Conservation (phyloP, 2,329 filamentous ascomycete genomes). For the Aureobasidium mangrovei region DNA sequence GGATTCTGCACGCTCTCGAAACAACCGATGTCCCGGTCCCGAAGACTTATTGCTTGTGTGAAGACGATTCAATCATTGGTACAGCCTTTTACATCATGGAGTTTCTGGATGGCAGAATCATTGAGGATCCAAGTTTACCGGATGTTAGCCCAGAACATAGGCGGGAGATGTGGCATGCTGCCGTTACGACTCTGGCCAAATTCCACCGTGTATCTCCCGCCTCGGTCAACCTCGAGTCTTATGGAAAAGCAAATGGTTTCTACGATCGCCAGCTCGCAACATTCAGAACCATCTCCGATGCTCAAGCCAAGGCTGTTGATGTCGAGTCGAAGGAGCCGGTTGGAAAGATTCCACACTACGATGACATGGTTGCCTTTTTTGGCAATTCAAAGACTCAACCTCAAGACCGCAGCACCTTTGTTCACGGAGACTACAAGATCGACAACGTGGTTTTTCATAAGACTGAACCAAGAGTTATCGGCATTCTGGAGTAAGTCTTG, state of each 20-base stretch:
- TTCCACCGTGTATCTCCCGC: constrained; percentile 68
- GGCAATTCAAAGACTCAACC: constrained; percentile 60
- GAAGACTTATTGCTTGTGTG: constrained; percentile 73
- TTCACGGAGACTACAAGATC: constrained; percentile 95
- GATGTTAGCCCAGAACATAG: constrained; percentile 60
- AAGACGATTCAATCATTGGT: constrained; percentile 69
- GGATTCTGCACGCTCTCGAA: constrained; percentile 75
- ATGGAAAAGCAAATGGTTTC: constrained; percentile 67
- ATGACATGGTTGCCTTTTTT: constrained; percentile 74
- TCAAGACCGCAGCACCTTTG: constrained; percentile 64
- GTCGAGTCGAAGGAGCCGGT: constrained; percentile 68
- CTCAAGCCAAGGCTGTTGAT: constrained; percentile 68
- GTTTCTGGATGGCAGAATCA: constrained; percentile 86
- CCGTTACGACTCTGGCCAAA: constrained; percentile 71
- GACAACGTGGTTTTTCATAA: constrained; percentile 64
- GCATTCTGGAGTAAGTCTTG: constrained; percentile 59
- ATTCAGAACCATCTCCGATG: constrained; percentile 66
- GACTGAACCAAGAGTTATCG: constrained; percentile 79
- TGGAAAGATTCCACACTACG: constrained; percentile 74
- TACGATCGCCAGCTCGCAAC: constrained; percentile 81
- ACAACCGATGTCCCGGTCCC: constrained; percentile 79
- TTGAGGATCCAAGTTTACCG: constrained; percentile 79
- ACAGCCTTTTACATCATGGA: constrained; percentile 97
- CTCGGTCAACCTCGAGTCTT: constrained; percentile 59
- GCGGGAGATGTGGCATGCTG: constrained; percentile 74